Base-by-base conservation (phyloP, 768 basidiomycete genomes). In the Infundibulicybe gibba region DNA sequence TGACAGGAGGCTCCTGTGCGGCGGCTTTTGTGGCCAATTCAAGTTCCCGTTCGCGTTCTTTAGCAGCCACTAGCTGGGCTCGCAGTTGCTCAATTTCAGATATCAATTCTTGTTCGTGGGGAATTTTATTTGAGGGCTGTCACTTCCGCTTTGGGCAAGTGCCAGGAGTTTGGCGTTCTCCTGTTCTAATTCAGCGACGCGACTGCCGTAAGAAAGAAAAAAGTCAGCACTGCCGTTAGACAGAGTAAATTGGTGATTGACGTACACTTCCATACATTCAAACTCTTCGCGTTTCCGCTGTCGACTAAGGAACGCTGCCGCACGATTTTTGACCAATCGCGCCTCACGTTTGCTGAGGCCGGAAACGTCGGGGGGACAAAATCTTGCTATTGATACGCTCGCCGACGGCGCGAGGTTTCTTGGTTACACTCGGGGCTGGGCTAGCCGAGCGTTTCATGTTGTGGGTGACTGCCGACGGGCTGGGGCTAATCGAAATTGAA, bases 211-310 rank as follows among this genome's bases (percentile, higher is more conserved):
- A 51, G 49, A 52, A 60, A 57, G 57, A 51, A 48, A 43, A 15
- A 49, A 49, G 44, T 49, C 41, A 57, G 47, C 17, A 38, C 25
- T 25, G 25, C 25, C 9, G 14, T 33, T 15, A 5, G 21, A 15
- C 37, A 44, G 48, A 56, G 53, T 48, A 41, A 48, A 50, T n/a
- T n/a, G n/a, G 41, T 39, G 47, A 58, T 58, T 25, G 47, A 83
- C 87, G 70, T 70, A 92, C 89, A 87, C 68, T 74, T 93, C 91
- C 88, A 94, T 92, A 58, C 62, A 72, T 68, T 94, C 91, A 59
- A 91, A 94, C 69, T 93, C 90, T 68, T 94, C 91, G 47, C 91
- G 81, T 67, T 94, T 94, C 57, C 91, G 77, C 65, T 94, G 91
- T 62, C 91, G 76, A 67, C 84, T 87, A 61, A 94, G 84, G 72